phyloP scores from a whole-genome alignment of 805 yeast species.

The Myxozyma geophila region DNA sequence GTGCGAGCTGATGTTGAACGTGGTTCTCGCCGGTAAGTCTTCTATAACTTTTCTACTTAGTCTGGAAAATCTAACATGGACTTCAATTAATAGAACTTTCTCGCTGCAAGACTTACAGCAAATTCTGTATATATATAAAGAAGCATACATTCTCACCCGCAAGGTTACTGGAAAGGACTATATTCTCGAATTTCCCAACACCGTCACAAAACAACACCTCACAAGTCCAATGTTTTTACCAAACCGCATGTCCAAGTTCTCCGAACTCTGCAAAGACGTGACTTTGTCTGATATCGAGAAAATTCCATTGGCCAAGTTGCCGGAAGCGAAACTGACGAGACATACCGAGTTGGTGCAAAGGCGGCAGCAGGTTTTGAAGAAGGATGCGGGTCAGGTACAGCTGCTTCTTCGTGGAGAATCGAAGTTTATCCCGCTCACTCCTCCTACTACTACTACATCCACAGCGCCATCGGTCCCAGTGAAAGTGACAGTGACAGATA shows the following conservation, averaged over 20 bases:
- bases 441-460: not conserved
- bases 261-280: not conserved
- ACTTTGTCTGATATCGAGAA: not conserved
- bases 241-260: not conserved
- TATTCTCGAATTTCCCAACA: not conserved
- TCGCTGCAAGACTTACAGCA: slow-evolving; percentile 1
- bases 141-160: not conserved
- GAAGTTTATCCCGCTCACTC: not conserved
- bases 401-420: slow-evolving; percentile 10
- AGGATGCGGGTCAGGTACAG: slow-evolving; percentile 9
- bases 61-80: not conserved
- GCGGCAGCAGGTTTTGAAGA: slow-evolving; percentile 2
- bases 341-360: not conserved
- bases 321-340: not conserved
- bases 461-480: not conserved
- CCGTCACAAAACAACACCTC: not conserved
- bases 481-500: not conserved
- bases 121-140: not conserved
- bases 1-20: slow-evolving; percentile 4
- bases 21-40: slow-evolving; percentile 6
- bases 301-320: not conserved
- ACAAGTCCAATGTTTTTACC: not conserved
- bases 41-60: not conserved
- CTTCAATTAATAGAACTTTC: not conserved
- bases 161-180: slow-evolving; percentile 3